Conservation (phyloP, 78 protist genomes). For the Neovahlkampfia damariscottae region DNA sequence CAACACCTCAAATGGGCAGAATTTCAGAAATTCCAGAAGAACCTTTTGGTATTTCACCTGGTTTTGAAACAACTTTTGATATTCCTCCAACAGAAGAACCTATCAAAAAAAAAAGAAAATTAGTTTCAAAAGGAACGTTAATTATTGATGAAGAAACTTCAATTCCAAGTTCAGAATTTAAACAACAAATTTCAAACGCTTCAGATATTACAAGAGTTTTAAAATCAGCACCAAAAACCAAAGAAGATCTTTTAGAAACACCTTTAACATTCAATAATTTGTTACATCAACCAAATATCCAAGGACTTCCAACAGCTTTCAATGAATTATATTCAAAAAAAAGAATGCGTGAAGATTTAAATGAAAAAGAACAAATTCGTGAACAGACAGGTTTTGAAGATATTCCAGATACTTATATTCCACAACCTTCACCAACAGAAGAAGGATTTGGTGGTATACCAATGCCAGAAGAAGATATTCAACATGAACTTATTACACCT, state of each 20-base stretch:
- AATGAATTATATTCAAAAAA: neutral
- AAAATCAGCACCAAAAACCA: neutral
- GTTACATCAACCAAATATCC: neutral
- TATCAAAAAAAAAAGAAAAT: neutral
- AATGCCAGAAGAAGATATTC: neutral
- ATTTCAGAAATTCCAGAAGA: neutral
- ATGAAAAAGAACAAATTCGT: neutral
- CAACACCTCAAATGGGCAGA: too few species aligned
- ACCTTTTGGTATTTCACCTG: neutral
- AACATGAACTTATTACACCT: neutral
- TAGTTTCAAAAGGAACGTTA: neutral
- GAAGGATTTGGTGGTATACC: neutral
- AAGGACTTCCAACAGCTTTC: neutral
- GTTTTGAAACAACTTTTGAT: neutral
- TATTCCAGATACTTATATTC: too few species aligned
- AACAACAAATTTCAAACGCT: neutral
- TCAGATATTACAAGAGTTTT: neutral
- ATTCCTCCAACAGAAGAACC: constrained; percentile 1
- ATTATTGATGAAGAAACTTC: neutral
- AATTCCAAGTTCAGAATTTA: neutral
- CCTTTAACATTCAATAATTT: neutral
- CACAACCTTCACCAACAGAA: neutral
- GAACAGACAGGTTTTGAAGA: too few species aligned
- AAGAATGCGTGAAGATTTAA: neutral
- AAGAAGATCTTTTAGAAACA: neutral